Evolutionary conservation across 1,284 basidiomycete genomes (phyloP), one percentile per base, ranked within the genome.

Genomic region (Coniferiporia sulphurascens): DNA sequence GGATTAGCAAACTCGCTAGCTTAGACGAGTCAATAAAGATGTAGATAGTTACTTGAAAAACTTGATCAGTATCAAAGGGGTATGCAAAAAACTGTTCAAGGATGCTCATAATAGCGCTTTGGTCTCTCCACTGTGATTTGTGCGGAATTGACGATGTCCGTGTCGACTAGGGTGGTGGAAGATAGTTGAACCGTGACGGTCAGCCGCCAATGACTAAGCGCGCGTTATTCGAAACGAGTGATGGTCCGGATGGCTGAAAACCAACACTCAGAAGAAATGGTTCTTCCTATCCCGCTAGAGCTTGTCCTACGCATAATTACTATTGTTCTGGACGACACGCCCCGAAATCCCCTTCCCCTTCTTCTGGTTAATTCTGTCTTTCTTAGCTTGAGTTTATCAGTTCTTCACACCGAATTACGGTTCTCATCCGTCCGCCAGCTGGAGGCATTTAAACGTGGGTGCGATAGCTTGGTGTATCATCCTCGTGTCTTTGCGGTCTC

Each of bases 381-480:
- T 58, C 51, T 55, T 44, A 60, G 64, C 41, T 35, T 62, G 10
- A 38, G 57, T 27, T 48, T 58, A 35, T 56, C 56, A 32, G 57
- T 71, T 17, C 68, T 78, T 22, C 71, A 76, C 63, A 61, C 68
- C 9, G 64, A 71, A 35, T 67, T 76, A 27, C 63, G 61, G 54
- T 73, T 76, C 65, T 61, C 55, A 15, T 69, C 70, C 15, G 61
- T 71, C 21, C 53, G 59, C 15, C 72, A 74, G 58, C 66, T 75
- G 21, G 64, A 62, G 12, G 61, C 46, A 12, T 76, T 76, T 60
- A 61, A 68, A 4, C 53, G 64, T 36, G 56, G 55, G 9, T 54
- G 58, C 0, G 38, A 55, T n/a, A 62, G 57, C 3, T 64, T 72
- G 36, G 64, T 59, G 10, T 70, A 67, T 52, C 38, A 62, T 9